Conservation (phyloP, 2,329 filamentous ascomycete species). For the Aspergillus tamarii region DNA sequence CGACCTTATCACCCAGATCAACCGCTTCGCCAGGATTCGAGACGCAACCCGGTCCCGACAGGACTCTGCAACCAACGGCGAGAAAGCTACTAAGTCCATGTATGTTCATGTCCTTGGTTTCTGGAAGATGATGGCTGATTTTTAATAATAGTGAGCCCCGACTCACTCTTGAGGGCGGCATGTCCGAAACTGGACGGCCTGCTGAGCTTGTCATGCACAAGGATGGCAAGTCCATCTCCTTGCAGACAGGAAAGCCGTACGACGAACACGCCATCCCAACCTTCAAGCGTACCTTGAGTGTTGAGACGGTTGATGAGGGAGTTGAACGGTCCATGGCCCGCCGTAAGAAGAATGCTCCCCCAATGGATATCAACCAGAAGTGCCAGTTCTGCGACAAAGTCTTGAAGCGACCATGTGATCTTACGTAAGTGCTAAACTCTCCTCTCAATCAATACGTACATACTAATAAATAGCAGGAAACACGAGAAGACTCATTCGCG, state of each 20-base stretch:
- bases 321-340: constrained; percentile 93
- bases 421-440: constrained; percentile 59
- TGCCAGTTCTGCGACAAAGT: constrained; percentile 86
- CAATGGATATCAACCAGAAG: constrained; percentile 79
- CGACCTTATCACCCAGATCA: constrained; percentile 92
- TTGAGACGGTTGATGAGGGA: constrained; percentile 72
- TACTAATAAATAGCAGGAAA: constrained; percentile 56
- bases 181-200: constrained; percentile 78
- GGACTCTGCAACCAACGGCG: constrained; percentile 10
- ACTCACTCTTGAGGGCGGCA: constrained; percentile 78
- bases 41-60: constrained; percentile 67
- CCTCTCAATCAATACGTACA: neutral
- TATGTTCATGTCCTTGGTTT: neutral
- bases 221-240: constrained; percentile 77
- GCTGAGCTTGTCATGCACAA: constrained; percentile 82
- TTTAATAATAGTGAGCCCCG: constrained; percentile 57
- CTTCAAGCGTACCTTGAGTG: constrained; percentile 57
- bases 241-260: constrained; percentile 70
- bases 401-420: constrained; percentile 95
- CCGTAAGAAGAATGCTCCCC: constrained; percentile 87
- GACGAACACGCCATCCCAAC: constrained; percentile 46
- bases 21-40: constrained; percentile 84
- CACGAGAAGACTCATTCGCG: constrained; percentile 97
- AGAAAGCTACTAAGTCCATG: constrained; percentile 55
- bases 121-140: constrained; percentile 14